Evolutionary conservation across 176 grass and related monocot genomes (phyloP), one percentile per base, ranked within the genome.

Genomic region (Bolboschoenus planiculmis): DNA sequence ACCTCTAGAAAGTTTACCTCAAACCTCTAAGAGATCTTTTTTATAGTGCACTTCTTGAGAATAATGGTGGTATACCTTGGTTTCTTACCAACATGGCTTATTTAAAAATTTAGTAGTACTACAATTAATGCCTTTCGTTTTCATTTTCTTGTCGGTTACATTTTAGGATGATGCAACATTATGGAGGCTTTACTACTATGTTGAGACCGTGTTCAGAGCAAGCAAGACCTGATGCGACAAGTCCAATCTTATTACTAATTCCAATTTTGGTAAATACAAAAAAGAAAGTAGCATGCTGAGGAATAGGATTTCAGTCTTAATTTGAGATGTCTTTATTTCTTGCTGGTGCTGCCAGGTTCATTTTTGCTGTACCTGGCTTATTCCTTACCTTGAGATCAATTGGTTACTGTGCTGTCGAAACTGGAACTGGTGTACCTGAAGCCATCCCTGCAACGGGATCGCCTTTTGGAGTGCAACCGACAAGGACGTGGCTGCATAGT

Each of bases 181-280:
- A 47, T 91, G 90, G 95, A 94, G 92, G 72, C 74, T 94, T 42
- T 90, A 90, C 61, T 92, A 85, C 88, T 84, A 88, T 67, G 92
- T 94, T 4, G 87, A 97, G 84, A 84, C 51, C 5, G 72, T 74
- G 61, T 64, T 86, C 47, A 83, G 85, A 30, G 83, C 83, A 85
- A 89, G 81, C 60, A 88, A 86, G 58, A 74, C 10, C 14, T 86
- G 68, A 82, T 70, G 24, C 26, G 50, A 37, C 40, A 27, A 20
- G 30, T 47, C 39, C 39, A 4, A 18, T 24, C 40, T 55, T 60
- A 75, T 2, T 46, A 20, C 13, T 43, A 78, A 20, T 53, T 63
- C 30, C 3, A 34, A 13, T 50, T 54, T 27, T 46, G 11, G 53
- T 68, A 40, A 7, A 47, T 33, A 71, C 21, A 79, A 81, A 15